Percentiles rank a stretch among this genome's conserved stretches.
Evolutionary conservation across 202 grass and related monocot species (phyloP).

Genomic region (Zizania palustris): DNA sequence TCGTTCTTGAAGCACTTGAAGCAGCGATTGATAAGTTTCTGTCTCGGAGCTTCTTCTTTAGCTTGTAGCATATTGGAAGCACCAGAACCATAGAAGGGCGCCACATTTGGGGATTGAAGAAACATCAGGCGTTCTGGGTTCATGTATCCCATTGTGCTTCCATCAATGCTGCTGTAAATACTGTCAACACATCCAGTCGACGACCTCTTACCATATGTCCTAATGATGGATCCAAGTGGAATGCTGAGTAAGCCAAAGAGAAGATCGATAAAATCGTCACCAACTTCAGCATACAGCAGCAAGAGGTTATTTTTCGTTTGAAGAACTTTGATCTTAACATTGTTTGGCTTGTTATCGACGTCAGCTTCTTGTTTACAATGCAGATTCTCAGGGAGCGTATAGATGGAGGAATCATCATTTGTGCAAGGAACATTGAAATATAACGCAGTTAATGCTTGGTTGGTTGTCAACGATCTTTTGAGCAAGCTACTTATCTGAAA

Average conservation of each 20-base stretch:
- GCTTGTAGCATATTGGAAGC: not conserved
- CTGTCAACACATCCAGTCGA: too few relatives aligned
- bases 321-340: constrained; percentile 34
- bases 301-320: constrained; percentile 3
- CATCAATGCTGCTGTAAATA: constrained; percentile 15
- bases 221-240: not conserved
- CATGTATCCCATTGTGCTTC: not conserved
- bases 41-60: not conserved
- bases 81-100: not conserved
- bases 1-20: not conserved
- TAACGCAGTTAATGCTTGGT: too few relatives aligned
- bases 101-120: not conserved
- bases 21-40: not conserved
- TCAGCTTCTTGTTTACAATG: not conserved
- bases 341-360: constrained; percentile 12
- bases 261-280: constrained; percentile 25
- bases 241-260: constrained; percentile 11
- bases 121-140: not conserved
- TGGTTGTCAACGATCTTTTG: too few relatives aligned
- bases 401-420: too few relatives aligned
- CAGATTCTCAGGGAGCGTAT: not conserved
- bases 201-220: not conserved
- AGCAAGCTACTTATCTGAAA: too few relatives aligned
- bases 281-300: constrained; percentile 39
- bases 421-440: too few relatives aligned